These are phyloP conservation scores for Bremia lactucae DNA, from an alignment of 352 stramenopile genomes.

Conservation along the genomic window DNA sequence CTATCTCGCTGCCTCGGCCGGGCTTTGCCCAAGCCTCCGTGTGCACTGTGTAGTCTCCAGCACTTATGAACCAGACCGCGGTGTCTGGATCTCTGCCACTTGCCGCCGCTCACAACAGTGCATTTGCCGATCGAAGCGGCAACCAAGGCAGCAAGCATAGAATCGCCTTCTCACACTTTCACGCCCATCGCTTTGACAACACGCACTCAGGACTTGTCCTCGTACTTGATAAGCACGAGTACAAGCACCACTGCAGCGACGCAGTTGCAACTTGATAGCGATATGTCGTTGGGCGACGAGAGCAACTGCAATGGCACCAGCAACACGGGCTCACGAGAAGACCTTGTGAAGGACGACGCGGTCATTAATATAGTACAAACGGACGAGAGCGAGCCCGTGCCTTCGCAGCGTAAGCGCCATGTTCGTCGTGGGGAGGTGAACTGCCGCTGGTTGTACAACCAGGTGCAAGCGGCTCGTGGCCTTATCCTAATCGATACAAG, in stretches of 20 bases:
- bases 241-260: neutral
- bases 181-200: slow-evolving; percentile 2
- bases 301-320: slow-evolving; percentile 4
- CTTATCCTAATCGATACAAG: slow-evolving; percentile 74
- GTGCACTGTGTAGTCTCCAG: slow-evolving; percentile 7
- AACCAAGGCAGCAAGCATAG: slow-evolving; percentile 13
- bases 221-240: neutral
- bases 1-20: slow-evolving; percentile 12
- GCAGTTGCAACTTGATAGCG: neutral
- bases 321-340: slow-evolving; percentile 3
- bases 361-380: too few relatives aligned
- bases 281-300: slow-evolving; percentile 36
- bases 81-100: slow-evolving; percentile 21
- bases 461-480: slow-evolving; percentile 60
- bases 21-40: slow-evolving; percentile 6
- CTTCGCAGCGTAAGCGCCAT: slow-evolving; percentile 26
- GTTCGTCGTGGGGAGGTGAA: slow-evolving; percentile 62
- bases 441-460: slow-evolving; percentile 80
- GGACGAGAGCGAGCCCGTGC: slow-evolving; percentile 12
- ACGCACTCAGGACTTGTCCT: neutral
- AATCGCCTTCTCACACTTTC: neutral
- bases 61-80: slow-evolving; percentile 21
- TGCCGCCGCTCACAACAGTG: slow-evolving; percentile 7
- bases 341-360: slow-evolving; percentile 9
- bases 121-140: slow-evolving; percentile 9